phyloP scores from a whole-genome alignment of 1,284 basidiomycete genomes.

The Ceratobasidium sp. region DNA sequence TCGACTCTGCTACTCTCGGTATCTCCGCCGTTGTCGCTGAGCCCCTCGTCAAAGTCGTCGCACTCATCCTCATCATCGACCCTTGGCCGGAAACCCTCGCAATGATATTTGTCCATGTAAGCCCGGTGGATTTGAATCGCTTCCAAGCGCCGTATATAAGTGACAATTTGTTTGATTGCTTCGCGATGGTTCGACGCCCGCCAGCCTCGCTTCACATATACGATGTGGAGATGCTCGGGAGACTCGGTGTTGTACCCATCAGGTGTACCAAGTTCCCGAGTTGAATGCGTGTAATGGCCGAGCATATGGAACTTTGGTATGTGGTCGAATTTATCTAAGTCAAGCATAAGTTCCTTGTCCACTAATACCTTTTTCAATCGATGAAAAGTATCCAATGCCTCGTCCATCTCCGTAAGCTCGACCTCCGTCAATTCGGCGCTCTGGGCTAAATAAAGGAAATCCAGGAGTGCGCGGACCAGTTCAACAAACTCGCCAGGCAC shows the following conservation, averaged over 20 bases:
- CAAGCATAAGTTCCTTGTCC: too few relatives aligned
- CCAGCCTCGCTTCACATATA: not conserved
- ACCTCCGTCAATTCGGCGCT: too few relatives aligned
- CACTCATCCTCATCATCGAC: not conserved
- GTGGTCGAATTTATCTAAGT: not conserved
- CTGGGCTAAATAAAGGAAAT: too few relatives aligned
- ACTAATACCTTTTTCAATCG: too few relatives aligned
- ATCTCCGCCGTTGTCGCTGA: too few relatives aligned
- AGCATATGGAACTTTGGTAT: slow-evolving; percentile 29
- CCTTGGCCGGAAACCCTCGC: too few relatives aligned
- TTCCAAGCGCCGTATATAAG: slow-evolving; percentile 21
- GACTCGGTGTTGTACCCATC: slow-evolving; percentile 29
- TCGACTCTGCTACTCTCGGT: not conserved
- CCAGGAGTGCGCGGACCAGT: too few relatives aligned
- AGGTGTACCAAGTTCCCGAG: slow-evolving; percentile 16
- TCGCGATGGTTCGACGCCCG: slow-evolving; percentile 1
- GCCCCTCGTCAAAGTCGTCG: too few relatives aligned
- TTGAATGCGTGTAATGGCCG: slow-evolving; percentile 3
- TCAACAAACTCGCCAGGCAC: too few relatives aligned
- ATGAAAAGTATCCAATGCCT: too few relatives aligned
- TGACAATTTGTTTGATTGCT: slow-evolving; percentile 6
- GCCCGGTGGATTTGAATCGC: slow-evolving; percentile 11
- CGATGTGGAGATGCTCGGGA: slow-evolving; percentile 27
- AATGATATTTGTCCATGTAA: not conserved
- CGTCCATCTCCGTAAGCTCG: too few relatives aligned